Conservation (phyloP, 2,329 filamentous ascomycete species). For the Nigrospora oryzae region DNA sequence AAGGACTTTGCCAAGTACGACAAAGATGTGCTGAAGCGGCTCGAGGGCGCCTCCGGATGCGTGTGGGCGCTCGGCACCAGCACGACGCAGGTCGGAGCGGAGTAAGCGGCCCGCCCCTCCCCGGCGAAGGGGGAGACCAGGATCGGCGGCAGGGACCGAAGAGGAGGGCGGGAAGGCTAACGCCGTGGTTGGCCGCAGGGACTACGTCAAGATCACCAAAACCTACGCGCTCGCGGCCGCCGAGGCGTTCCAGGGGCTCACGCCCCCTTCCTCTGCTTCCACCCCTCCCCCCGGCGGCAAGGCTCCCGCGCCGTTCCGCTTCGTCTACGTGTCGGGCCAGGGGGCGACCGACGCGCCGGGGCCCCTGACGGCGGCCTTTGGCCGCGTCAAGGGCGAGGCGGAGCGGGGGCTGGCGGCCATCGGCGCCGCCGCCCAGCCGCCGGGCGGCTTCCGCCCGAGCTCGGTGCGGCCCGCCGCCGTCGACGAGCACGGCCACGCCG, state of each 20-base stretch:
- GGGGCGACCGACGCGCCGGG: slow-evolving; percentile 51
- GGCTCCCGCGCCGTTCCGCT: slow-evolving; percentile 48
- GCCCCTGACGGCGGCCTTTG: slow-evolving; percentile 48
- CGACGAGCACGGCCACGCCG: slow-evolving; percentile 35
- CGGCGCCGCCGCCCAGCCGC: slow-evolving; percentile 26
- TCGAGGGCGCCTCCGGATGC: slow-evolving; percentile 57
- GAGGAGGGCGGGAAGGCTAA: background rate
- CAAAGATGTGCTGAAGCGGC: slow-evolving; percentile 42
- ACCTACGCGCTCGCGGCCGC: slow-evolving; percentile 58
- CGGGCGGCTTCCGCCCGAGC: slow-evolving; percentile 39
- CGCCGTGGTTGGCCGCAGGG: slow-evolving; percentile 19
- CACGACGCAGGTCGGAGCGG: slow-evolving; percentile 47
- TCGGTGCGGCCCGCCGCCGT: slow-evolving; percentile 52
- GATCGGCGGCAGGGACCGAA: too few species aligned
- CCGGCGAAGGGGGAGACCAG: too few species aligned
- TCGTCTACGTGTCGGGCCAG: slow-evolving; percentile 61
- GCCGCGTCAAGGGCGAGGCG: slow-evolving; percentile 57
- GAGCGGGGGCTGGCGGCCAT: slow-evolving; percentile 52
- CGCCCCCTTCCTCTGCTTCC: slow-evolving; percentile 17
- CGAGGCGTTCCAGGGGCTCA: slow-evolving; percentile 39
- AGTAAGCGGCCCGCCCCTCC: slow-evolving; percentile 26
- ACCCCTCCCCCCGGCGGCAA: slow-evolving; percentile 19
- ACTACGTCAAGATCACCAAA: slow-evolving; percentile 62
- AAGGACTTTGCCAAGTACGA: slow-evolving; percentile 58
- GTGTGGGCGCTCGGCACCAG: slow-evolving; percentile 69